Evolutionary conservation across 257 asterid genomes (phyloP).

Genomic region (Cinchona pubescens): DNA sequence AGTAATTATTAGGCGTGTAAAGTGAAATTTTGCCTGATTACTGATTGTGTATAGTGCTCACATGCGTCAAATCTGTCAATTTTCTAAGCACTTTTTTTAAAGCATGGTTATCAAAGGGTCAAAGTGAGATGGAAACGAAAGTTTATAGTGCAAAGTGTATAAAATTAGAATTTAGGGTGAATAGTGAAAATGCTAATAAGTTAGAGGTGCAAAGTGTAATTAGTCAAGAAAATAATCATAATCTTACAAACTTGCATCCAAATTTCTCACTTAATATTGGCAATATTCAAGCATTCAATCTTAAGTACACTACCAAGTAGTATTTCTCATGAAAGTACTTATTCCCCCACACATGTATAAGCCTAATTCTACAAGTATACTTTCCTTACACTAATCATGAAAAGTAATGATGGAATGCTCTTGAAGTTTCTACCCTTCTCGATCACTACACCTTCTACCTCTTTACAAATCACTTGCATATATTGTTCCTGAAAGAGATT

Average conservation of each 20-base stretch:
- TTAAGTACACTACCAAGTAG: too few relatives aligned
- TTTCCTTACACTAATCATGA: neutral
- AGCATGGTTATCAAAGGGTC: too few relatives aligned
- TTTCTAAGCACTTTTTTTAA: too few relatives aligned
- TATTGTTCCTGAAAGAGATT: neutral
- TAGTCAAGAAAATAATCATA: neutral
- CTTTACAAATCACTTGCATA: neutral
- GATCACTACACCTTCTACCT: neutral
- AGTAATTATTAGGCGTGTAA: too few relatives aligned
- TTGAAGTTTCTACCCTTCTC: neutral
- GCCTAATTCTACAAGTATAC: neutral
- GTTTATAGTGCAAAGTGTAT: too few relatives aligned
- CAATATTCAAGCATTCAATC: constrained; percentile 8
- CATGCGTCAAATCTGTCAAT: too few relatives aligned
- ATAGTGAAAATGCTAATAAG: too few relatives aligned
- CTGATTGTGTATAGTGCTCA: too few relatives aligned
- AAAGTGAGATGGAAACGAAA: too few relatives aligned
- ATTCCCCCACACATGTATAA: constrained; percentile 2
- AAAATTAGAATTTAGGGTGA: too few relatives aligned
- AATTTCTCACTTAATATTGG: neutral
- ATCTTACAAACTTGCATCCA: constrained; percentile 5
- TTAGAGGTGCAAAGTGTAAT: too few relatives aligned
- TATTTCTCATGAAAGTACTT: neutral
- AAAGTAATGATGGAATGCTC: neutral
- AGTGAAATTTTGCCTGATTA: too few relatives aligned